Evolutionary conservation across 2,329 filamentous ascomycete genomes (phyloP).

Genomic region (Penicillium occitanis): DNA sequence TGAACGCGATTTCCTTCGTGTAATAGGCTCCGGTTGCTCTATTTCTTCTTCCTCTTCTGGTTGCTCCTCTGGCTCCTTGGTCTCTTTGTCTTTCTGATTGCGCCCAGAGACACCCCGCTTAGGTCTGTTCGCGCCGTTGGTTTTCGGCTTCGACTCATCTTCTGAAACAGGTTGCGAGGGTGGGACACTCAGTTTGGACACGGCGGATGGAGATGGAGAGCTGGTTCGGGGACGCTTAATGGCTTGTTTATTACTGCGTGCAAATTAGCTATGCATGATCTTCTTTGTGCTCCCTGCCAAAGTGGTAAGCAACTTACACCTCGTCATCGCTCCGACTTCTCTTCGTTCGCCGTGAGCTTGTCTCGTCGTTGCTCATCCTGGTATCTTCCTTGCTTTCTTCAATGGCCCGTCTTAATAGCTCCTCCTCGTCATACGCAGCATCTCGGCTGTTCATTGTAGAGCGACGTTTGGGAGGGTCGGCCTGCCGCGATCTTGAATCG

Average conservation of each 20-base stretch:
- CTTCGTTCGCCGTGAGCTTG: constrained; percentile 67
- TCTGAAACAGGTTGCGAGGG: constrained; percentile 57
- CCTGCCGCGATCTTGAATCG: constrained; percentile 50
- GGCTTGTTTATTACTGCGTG: constrained; percentile 64
- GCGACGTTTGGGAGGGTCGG: constrained; percentile 71
- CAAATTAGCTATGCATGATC: constrained; percentile 1
- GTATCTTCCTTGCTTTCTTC: constrained; percentile 91
- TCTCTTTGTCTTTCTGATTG: constrained; percentile 52
- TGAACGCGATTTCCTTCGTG: constrained; percentile 76
- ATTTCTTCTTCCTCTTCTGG: constrained; percentile 51
- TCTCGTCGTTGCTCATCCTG: constrained; percentile 52
- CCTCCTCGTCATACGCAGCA: constrained; percentile 93
- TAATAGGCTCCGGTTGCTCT: constrained; percentile 70
- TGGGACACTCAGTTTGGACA: constrained; percentile 50
- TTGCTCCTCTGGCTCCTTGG: constrained; percentile 57
- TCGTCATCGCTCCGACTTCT: constrained; percentile 86
- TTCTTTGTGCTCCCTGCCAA: not conserved
- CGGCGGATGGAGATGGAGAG: constrained; percentile 68
- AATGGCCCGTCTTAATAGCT: constrained; percentile 81
- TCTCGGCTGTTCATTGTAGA: constrained; percentile 97
- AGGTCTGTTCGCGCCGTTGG: constrained; percentile 56
- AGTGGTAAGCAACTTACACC: constrained; percentile 66
- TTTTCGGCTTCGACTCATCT: constrained; percentile 58
- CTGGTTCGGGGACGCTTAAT: constrained; percentile 81
- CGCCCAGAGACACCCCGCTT: constrained; percentile 57